phyloP scores from a whole-genome alignment of 257 asterid species.

The Euphrasia confusa region DNA sequence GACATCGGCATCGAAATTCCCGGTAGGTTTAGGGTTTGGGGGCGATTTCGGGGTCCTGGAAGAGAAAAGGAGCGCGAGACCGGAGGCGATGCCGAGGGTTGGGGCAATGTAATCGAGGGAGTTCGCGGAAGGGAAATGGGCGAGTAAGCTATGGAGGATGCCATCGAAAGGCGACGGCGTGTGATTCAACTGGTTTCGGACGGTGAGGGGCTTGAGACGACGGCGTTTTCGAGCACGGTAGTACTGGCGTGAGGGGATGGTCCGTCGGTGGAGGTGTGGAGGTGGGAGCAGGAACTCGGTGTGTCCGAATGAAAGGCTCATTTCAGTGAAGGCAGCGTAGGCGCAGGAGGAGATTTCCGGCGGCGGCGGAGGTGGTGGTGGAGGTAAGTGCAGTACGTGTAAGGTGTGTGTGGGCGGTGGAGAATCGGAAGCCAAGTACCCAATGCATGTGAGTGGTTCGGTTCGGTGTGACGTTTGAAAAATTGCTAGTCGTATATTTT shows the following conservation, averaged over 20 bases:
- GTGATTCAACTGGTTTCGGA: slow-evolving; percentile 28
- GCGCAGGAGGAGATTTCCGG: slow-evolving; percentile 15
- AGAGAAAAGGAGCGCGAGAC: slow-evolving; percentile 50
- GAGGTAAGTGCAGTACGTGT: slow-evolving; percentile 1
- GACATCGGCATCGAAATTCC: slow-evolving; percentile 24
- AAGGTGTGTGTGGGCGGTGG: slow-evolving; percentile 13
- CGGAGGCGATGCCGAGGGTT: slow-evolving; percentile 68
- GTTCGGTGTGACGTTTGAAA: slow-evolving; percentile 31
- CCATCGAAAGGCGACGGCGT: slow-evolving; percentile 37
- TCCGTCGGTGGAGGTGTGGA: slow-evolving; percentile 25
- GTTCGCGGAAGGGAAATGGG: slow-evolving; percentile 49
- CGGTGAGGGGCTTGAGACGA: slow-evolving; percentile 37
- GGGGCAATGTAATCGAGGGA: slow-evolving; percentile 55
- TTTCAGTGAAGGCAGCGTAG: slow-evolving; percentile 20
- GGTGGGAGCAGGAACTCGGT: slow-evolving; percentile 26
- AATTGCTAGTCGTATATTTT: background rate
- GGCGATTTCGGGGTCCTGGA: slow-evolving; percentile 26
- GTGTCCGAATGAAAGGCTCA: slow-evolving; percentile 40
- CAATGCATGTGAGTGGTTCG: slow-evolving; percentile 19
- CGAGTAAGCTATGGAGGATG: slow-evolving; percentile 43
- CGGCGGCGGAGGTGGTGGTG: slow-evolving; percentile 25
- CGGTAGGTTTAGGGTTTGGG: slow-evolving; percentile 5
- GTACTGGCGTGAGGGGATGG: slow-evolving; percentile 33
- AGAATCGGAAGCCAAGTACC: slow-evolving; percentile 7
- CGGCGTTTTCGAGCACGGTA: slow-evolving; percentile 64